Evolutionary conservation across 2,329 filamentous ascomycete genomes (phyloP).

Genomic region (Claviceps sp.): DNA sequence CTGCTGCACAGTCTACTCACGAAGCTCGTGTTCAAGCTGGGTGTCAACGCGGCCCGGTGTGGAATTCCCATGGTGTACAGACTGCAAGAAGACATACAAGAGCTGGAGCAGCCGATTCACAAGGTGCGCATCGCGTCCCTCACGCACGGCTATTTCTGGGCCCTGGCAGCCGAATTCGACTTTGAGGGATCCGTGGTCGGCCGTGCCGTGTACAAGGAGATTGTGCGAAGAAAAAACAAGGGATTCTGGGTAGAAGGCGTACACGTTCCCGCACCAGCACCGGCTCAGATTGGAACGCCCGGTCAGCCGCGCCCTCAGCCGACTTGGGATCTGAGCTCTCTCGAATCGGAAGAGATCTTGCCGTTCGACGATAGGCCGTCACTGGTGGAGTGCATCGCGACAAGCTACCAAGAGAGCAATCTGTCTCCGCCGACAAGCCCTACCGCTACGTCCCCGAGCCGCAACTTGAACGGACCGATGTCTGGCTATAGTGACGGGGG

Average conservation of each 20-base stretch:
- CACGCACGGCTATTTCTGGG: slow-evolving; percentile 82
- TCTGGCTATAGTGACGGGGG: slow-evolving; percentile 32
- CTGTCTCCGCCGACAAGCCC: slow-evolving; percentile 57
- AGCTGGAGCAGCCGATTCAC: slow-evolving; percentile 48
- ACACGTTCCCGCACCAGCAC: slow-evolving; percentile 50
- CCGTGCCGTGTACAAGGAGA: slow-evolving; percentile 60
- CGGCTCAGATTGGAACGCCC: slow-evolving; percentile 47
- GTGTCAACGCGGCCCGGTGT: slow-evolving; percentile 66
- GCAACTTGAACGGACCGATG: slow-evolving; percentile 48
- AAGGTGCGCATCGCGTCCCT: slow-evolving; percentile 74
- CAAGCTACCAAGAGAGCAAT: slow-evolving; percentile 51
- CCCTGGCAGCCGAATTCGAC: slow-evolving; percentile 61
- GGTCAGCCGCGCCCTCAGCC: slow-evolving; percentile 30
- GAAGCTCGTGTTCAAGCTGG: slow-evolving; percentile 61
- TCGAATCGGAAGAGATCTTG: slow-evolving; percentile 50
- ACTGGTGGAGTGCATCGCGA: slow-evolving; percentile 62
- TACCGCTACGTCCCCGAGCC: slow-evolving; percentile 50
- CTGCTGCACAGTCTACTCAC: slow-evolving; percentile 65
- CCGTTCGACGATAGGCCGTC: slow-evolving; percentile 63
- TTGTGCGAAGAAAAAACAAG: slow-evolving; percentile 58
- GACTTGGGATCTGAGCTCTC: slow-evolving; percentile 34
- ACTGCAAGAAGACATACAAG: slow-evolving; percentile 71
- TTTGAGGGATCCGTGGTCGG: slow-evolving; percentile 60
- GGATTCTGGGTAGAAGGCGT: slow-evolving; percentile 70
- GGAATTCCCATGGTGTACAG: slow-evolving; percentile 82